Evolutionary conservation across 495 filamentous ascomycete genomes (phyloP), one percentile per base, ranked within the genome.

Genomic region (Aspergillus cavernicola): DNA sequence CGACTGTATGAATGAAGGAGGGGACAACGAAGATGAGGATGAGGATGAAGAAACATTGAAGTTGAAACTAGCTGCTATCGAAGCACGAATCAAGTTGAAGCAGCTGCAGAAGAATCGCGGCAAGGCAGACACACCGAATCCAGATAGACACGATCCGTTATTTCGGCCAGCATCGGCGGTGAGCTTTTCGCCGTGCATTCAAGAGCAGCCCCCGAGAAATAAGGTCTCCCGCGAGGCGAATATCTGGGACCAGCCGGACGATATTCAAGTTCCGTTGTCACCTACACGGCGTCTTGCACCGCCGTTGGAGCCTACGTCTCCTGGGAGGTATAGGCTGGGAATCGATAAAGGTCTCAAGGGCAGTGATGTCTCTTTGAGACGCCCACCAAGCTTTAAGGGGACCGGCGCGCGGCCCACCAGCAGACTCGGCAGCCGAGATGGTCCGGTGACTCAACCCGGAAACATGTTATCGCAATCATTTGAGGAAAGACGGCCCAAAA

Each of bases 11-110:
- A 74, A 69, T 35, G 58, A 75, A 5, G 72, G 66, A 11, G 74
- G 85, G 5, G 35, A 28, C 12, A 24, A 38, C 5, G 86, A 89
- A 0, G 90, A 97, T 20, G 93, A 98, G 6, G 87, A 89, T 0
- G 90, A 97, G 23, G 93, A 98, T 60, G 93, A 97, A 62, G 92
- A 97, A 67, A 91, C 83, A 2, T 66, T 97, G 26, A 76, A 92
- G 55, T 74, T 98, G 55, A 81, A 92, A 61, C 72, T 98, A 19
- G 82, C 88, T 43, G 89, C 85, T 45, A 92, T 98, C 44, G 83
- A 97, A 61, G 89, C 92, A 4, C 83, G 85, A 55, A 73, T 97
- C 40, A 96, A 88, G 70, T 74, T 98, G 58, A 97, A 97, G 67
- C 89, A 86, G 62, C 69, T 97, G 4, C 87, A 89, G 64, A 84